These are phyloP conservation scores for Penicillium manginii DNA, from an alignment of 495 filamentous ascomycete species.

Conservation along the genomic window DNA sequence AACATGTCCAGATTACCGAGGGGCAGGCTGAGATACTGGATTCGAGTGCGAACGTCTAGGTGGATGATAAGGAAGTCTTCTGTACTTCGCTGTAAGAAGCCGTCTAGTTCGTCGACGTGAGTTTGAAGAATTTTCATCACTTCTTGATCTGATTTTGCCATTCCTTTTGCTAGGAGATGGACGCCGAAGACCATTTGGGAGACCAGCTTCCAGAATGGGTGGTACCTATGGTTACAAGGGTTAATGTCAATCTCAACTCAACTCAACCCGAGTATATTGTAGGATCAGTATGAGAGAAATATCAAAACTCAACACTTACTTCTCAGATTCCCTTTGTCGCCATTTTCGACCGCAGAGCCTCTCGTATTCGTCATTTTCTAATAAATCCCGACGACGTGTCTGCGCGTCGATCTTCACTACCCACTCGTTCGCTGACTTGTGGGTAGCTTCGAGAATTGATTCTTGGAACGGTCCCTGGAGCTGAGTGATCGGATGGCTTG, in stretches of 20 bases:
- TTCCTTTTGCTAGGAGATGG: constrained; percentile 79
- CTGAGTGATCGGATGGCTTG: constrained; percentile 75
- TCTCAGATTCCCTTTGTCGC: constrained; percentile 68
- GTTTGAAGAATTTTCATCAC: constrained; percentile 88
- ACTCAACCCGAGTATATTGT: not conserved
- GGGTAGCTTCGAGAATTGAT: constrained; percentile 74
- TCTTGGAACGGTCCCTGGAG: constrained; percentile 95
- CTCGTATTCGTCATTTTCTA: constrained; percentile 67
- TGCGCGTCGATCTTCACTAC: constrained; percentile 65
- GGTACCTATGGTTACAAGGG: constrained; percentile 52
- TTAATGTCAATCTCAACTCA: not conserved
- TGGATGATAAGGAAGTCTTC: constrained; percentile 87
- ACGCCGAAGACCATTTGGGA: constrained; percentile 94
- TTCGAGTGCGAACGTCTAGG: constrained; percentile 71
- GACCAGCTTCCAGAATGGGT: constrained; percentile 87
- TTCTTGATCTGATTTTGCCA: constrained; percentile 84
- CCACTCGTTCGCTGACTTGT: constrained; percentile 49
- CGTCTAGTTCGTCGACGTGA: constrained; percentile 93
- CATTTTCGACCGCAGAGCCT: constrained; percentile 71
- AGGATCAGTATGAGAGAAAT: not conserved
- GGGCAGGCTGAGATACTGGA: constrained; percentile 79
- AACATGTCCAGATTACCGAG: constrained; percentile 83
- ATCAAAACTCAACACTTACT: constrained; percentile 27
- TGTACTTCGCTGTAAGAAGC: constrained; percentile 80
- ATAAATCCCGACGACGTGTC: constrained; percentile 65